Base-by-base conservation (phyloP, 2,329 filamentous ascomycete genomes). In the Epichloe gansuensis region DNA sequence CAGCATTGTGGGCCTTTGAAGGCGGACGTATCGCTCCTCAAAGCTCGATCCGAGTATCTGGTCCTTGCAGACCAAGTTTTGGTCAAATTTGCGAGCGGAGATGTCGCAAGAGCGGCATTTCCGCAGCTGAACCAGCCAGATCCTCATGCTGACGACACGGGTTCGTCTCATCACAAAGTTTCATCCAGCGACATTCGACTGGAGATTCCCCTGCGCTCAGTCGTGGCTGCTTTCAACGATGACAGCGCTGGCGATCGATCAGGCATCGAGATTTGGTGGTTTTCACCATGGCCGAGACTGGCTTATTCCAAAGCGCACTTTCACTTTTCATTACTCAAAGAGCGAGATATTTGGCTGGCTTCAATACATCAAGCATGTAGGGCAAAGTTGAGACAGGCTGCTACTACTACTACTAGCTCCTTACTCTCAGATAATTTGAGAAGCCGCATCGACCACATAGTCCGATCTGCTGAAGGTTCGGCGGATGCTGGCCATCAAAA, bases 241-340 rank as follows among this genome's bases (percentile, higher is more conserved):
- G 76, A 79, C 58, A 71, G 70, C 43, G 69, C 70, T 1, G 68
- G 71, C 46, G 70, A 74, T 12, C 70, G 72, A 6, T 76, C 75
- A 44, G 74, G 74, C 5, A 62, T 80, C 49, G 77, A 81, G 58
- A 67, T 80, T 2, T 80, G 76, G 76, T 80, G 77, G 77, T 72
- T 70, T 53, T 71, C 71, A 13, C 61, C 65, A 15, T 65, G 69
- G 52, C 69, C 71, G 2, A 66, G 68, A 12, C 64, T 75, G 41
- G 65, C 69, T 13, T 78, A 75, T 55, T 66, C 66, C 53, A 74
- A 71, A 53, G 64, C 73, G 3, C 71, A 73, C 40, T 63, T 80
- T 39, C 74, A 74, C 59, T 78, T 80, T 58, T 64, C 63, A 47
- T 60, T 74, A 34, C 70, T 73, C 8, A 66, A 70, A 31, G 74